Evolutionary conservation across 164 flowering plant species (phyloP), one percentile per base, ranked within the genome.

Genomic region (Sedum album): DNA sequence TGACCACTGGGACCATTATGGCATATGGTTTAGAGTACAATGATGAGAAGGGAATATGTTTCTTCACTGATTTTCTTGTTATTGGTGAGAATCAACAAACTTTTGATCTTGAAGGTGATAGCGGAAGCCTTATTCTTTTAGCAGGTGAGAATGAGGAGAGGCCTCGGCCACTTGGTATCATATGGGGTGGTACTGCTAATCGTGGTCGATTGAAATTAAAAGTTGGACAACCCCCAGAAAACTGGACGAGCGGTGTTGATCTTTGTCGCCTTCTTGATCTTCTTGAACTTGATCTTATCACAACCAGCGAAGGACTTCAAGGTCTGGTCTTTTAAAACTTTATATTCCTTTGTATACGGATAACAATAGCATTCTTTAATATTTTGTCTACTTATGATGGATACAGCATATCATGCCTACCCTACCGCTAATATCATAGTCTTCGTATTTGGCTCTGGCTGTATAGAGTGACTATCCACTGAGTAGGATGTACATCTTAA

Each of bases 141-240:
- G 87, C 88, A 3, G 82, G 84, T 46, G 79, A 81, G 72, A 75
- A 82, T 48, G 86, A 79, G 66, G 91, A 83, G 72, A 88, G 86
- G 72, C 95, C 96, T 20, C 78, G 66, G 20, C 98, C 98, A 2
- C 86, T 90, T 70, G 98, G 98, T 65, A 92, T 92, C 72, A 92
- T 92, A 67, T 92, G 98, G 97, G 97, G 97, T 71, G 97, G 97
- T 31, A 92, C 97, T n/a, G 94, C 97, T 25, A 90, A 92, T 71
- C 84, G 98, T 25, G 98, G 98, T n/a, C 78, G 98, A 2, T 72
- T 92, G 76, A 92, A 92, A 80, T 77, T 92, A 23, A 92, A 86
- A 75, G 85, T 81, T 70, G 98, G 98, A 30, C 82, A 83, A 71
- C 88, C 93, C 66, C 98, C 98, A 1, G 96, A 85, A 75, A 92